Conservation (phyloP, 1,139 yeast genomes). For the Nematodospora anomalae region DNA sequence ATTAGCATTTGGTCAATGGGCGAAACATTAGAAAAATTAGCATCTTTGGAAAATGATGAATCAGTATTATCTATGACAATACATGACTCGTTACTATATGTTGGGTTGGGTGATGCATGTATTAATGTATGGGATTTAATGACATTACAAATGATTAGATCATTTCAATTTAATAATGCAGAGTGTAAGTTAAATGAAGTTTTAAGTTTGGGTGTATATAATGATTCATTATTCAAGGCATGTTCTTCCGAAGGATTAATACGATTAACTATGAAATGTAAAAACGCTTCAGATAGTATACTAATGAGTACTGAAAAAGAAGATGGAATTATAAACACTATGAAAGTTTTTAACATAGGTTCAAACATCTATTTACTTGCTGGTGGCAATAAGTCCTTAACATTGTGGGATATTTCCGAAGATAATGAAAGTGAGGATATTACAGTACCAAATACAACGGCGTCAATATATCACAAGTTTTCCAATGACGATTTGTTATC, state of each 20-base stretch:
- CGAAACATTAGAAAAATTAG: conserved; percentile 20
- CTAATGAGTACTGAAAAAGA: conserved; percentile 18
- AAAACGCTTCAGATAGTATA: conserved; percentile 12
- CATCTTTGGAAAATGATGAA: conserved; percentile 62
- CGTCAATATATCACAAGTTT: conserved; percentile 9
- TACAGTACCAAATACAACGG: conserved; percentile 2
- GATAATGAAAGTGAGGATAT: conserved; percentile 19
- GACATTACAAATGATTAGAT: conserved; percentile 69
- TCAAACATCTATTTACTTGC: conserved; percentile 32
- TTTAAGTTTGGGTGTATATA: conserved; percentile 45
- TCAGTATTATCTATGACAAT: conserved; percentile 68
- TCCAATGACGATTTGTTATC: conserved; percentile 62
- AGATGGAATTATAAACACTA: conserved; percentile 22
- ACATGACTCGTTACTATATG: conserved; percentile 66
- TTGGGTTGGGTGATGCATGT: conserved; percentile 72
- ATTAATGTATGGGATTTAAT: conserved; percentile 83
- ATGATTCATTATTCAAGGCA: conserved; percentile 56
- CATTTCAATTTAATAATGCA: conserved; percentile 41
- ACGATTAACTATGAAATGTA: conserved; percentile 45
- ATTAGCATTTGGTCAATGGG: conserved; percentile 69
- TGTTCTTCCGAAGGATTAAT: conserved; percentile 54
- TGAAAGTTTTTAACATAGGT: conserved; percentile 25
- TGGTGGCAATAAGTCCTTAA: conserved; percentile 39
- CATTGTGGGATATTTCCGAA: conserved; percentile 38
- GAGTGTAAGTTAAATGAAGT: conserved; percentile 38